A percentile compares a stretch with the other conserved stretches of the same genome.
These are phyloP conservation scores for Trichothecium sympodiale DNA, from an alignment of 2,329 filamentous ascomycete genomes.

Conservation along the genomic window DNA sequence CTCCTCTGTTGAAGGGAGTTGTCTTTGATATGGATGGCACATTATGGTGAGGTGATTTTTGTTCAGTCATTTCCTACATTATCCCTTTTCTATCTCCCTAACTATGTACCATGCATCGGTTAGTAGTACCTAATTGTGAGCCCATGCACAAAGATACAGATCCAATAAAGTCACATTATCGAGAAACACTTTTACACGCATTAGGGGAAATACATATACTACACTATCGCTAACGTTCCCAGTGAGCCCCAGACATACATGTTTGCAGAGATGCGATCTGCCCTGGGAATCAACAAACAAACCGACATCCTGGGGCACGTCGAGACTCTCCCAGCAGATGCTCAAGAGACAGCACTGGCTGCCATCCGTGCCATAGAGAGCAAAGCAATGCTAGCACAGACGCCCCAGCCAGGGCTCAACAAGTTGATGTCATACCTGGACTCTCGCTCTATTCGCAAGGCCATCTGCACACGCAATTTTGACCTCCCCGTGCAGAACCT, in stretches of 20 bases:
- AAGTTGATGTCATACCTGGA: slow-evolving; percentile 77
- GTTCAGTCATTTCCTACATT: too few relatives aligned
- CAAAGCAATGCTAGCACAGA: slow-evolving; percentile 66
- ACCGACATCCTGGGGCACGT: slow-evolving; percentile 87
- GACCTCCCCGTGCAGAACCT: slow-evolving; percentile 67
- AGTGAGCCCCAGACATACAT: slow-evolving; percentile 92
- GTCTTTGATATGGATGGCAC: slow-evolving; percentile 96
- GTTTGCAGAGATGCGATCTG: slow-evolving; percentile 76
- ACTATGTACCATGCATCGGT: background rate
- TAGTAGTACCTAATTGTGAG: too few relatives aligned
- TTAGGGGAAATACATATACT: background rate
- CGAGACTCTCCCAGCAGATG: slow-evolving; percentile 52
- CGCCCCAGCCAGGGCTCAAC: slow-evolving; percentile 69
- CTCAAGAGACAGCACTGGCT: slow-evolving; percentile 54
- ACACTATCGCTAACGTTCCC: background rate
- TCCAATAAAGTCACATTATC: too few relatives aligned
- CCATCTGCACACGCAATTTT: slow-evolving; percentile 91
- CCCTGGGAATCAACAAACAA: slow-evolving; percentile 59
- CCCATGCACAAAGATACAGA: too few relatives aligned
- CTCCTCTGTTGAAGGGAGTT: slow-evolving; percentile 43
- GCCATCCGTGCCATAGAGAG: slow-evolving; percentile 73
- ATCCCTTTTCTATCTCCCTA: background rate
- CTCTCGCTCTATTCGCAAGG: slow-evolving; percentile 54
- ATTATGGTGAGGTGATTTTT: slow-evolving; percentile 59
- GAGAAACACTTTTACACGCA: background rate